These are phyloP conservation scores for Pluteus cervinus DNA, from an alignment of 768 basidiomycete genomes.

Conservation along the genomic window DNA sequence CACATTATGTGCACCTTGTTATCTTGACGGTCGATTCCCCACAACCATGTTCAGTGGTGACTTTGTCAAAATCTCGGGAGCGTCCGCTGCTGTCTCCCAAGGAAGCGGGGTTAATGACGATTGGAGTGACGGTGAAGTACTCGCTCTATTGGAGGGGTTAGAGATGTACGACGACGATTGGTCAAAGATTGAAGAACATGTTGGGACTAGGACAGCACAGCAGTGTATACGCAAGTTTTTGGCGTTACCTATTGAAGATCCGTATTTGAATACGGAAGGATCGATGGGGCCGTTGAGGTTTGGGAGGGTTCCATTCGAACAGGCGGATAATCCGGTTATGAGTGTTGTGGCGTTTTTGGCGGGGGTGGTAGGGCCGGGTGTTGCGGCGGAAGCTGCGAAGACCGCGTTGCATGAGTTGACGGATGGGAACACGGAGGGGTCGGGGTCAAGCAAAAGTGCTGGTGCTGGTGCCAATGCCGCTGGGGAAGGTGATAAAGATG, in stretches of 20 bases:
- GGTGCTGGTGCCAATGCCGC: conserved; percentile 17
- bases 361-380: conserved; percentile 82
- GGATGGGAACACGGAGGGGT: conserved; percentile 41
- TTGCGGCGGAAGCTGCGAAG: conserved; percentile 93
- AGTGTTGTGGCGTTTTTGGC: conserved; percentile 97
- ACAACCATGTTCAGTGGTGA: conserved; percentile 95
- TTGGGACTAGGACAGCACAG: conserved; percentile 85
- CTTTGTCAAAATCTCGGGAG: conserved; percentile 78
- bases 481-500: conserved; percentile 19
- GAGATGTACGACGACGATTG: conserved; percentile 99
- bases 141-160: conserved; percentile 88
- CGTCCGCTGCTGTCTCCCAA: conserved; percentile 31
- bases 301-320: conserved; percentile 82
- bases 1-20: conserved; percentile 88
- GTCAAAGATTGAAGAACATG: conserved; percentile 88
- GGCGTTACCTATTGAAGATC: conserved; percentile 94
- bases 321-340: conserved; percentile 97
- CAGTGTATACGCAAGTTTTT: conserved; percentile 96
- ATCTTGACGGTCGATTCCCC: conserved; percentile 95
- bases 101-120: conserved; percentile 44
- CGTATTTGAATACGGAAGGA: conserved; percentile 75
- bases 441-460: conserved; percentile 25
- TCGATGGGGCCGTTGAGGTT: conserved; percentile 73
- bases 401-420: conserved; percentile 80
- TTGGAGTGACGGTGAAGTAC: conserved; percentile 89